Conservation (phyloP, 805 yeast genomes). For the Zygoascus biomembranicola region DNA sequence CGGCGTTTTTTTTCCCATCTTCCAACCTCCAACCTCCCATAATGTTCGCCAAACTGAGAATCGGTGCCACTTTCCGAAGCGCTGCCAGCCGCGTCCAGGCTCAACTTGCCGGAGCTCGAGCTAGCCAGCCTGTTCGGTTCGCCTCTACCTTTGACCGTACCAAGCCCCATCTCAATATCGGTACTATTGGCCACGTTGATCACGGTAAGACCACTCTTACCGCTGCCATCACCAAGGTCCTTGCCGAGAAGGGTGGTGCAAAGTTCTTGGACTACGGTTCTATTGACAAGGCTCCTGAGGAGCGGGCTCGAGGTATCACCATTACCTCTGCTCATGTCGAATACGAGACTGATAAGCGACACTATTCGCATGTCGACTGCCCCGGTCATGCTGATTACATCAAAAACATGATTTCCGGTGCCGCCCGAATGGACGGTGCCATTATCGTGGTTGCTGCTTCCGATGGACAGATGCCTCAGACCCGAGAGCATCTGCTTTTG, state of each 20-base stretch:
- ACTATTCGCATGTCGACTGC: constrained; percentile 96
- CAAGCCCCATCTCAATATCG: constrained; percentile 94
- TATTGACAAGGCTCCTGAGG: constrained; percentile 97
- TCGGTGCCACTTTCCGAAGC: constrained; percentile 3
- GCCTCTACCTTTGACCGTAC: constrained; percentile 73
- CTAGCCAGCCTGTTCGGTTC: constrained; percentile 6
- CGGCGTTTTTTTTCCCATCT: background rate
- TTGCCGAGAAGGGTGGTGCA: constrained; percentile 86
- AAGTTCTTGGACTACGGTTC: constrained; percentile 85
- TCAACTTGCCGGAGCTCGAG: constrained; percentile 5
- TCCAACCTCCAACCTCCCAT: background rate
- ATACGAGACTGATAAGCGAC: constrained; percentile 90
- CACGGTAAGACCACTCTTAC: constrained; percentile 98
- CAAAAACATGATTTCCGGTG: constrained; percentile 99
- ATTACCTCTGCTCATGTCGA: constrained; percentile 97
- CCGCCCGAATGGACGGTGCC: constrained; percentile 99
- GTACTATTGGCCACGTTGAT: constrained; percentile 98
- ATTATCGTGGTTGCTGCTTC: constrained; percentile 98
- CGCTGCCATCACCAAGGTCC: constrained; percentile 95
- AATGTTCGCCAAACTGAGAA: constrained; percentile 6
- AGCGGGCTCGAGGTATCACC: constrained; percentile 98
- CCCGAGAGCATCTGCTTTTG: constrained; percentile 95
- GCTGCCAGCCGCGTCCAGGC: constrained; percentile 4
- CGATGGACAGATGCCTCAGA: constrained; percentile 99
- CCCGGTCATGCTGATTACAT: constrained; percentile 99